Evolutionary conservation across 345 rosid genomes (phyloP), one percentile per base, ranked within the genome.

Genomic region (Linum lewisii): DNA sequence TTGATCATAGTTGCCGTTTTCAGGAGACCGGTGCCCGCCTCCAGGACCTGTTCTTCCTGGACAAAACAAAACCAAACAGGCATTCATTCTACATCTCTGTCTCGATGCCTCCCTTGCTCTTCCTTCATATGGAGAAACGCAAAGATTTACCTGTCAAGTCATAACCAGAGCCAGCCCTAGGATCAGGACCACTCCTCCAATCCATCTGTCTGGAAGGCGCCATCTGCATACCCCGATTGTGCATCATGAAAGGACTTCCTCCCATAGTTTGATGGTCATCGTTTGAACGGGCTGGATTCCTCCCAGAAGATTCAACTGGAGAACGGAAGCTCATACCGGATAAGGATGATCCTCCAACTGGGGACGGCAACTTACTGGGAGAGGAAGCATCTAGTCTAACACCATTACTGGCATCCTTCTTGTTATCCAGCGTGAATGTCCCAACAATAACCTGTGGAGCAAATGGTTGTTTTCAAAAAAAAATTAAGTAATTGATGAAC

Each of bases 381-480:
- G 83, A 76, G 38, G 82, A 66, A 68, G 81, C 86, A 52, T 64
- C 77, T 79, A 78, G 80, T 62, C 15, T 42, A 11, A 60, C 65
- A 59, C 76, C 75, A 60, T 62, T 56, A 56, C 72, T 59, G 24
- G 36, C 65, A 61, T 73, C 80, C 66, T 62, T 66, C 67, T 77
- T 82, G 63, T 68, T 37, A 63, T 84, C 85, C 37, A 84, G 47
- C 72, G 72, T 58, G 67, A 87, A 87, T 5, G 84, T 79, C 26
- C 95, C 90, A 34, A 87, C 77, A 69, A 84, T 79, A 52, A 87
- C 86, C 95, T 87, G 80, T 29, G 20, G 14, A 65, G 15, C 23
- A 63, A 37, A 26, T 32, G 14, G 49, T 9, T 22, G 5, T 42
- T 20, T 38, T 37, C 16, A 36, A 21, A 23, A 51, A 24, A 3